Base-by-base conservation (phyloP, 2,329 filamentous ascomycete genomes). In the Sphaerulina vaccinii region DNA sequence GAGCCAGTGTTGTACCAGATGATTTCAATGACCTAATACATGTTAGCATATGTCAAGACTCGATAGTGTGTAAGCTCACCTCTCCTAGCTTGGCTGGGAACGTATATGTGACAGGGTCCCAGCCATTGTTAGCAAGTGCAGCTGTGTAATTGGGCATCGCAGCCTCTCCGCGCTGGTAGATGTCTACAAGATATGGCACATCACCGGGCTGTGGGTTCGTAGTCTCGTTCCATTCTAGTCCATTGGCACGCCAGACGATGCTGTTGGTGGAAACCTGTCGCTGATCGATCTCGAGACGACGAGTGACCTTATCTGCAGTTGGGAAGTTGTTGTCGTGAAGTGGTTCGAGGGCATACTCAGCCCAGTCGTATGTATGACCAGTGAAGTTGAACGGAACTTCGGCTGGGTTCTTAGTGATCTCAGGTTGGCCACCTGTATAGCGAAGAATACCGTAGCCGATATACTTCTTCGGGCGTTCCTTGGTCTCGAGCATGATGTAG, bases 51-150 rank as follows among this genome's bases (percentile, higher is more conserved):
- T 29, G 27, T 29, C 9, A 8, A 10, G 24, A 27, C 24, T 27
- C 24, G 24, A 27, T 13, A 32, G n/a, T 11, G 27, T 32, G 11
- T 1, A 11, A 13, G 1, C 82, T 64, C 0, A 81, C 76, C 61
- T 85, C 81, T 21, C 80, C 81, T 1, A 82, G 61, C 37, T 73
- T 70, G 1, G 77, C 80, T 0, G 81, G 78, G 61, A 76, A 84
- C 0, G 76, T 72, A 9, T 69, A 66, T 0, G 73, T 77, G 0
- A 52, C 59, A 0, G 79, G 79, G 54, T 85, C 81, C 70, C 77
- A 82, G 13, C 79, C 80, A 13, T 68, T 55, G 58, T 82, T 78
- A 10, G 63, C 62, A 0, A 80, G 18, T 0, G 81, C 80, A 0
- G 69, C 72, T 0, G 73, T 69, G 60, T 80, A 82, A 62, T 81